Evolutionary conservation across 257 asterid species (phyloP), one percentile per base, ranked within the genome.

Genomic region (Scutellaria barbata): DNA sequence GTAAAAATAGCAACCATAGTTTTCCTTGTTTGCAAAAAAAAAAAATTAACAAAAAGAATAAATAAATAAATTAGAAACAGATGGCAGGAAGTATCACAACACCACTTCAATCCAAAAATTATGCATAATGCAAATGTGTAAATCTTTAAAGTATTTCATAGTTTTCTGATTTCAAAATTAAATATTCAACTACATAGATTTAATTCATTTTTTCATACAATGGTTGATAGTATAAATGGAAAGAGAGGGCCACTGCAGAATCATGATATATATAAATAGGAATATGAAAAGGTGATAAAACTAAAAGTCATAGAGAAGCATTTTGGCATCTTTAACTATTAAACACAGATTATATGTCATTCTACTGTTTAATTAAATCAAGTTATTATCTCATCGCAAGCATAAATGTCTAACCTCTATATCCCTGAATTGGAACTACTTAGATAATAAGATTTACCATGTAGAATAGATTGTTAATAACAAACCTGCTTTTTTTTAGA

Each of bases 401-500:
- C 56, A 46, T 63, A 33, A 73, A 50, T 25, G 10, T 40, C 3
- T 10, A 56, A 51, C 12, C 9, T 33, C 5, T n/a, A 55, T 57
- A 48, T 18, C 52, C 35, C 51, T 25, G 46, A 20, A 57, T 8
- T 37, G 43, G 66, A 66, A 68, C 25, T n/a, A 17, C 55, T 18
- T 22, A 48, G 40, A 41, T 52, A 30, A 30, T 30, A 2, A 30
- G 35, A 30, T 46, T 79, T 52, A 66, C 51, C 30, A 69, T 11
- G 45, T 68, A 55, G 22, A 45, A 63, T 13, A 5, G 18, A 58
- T 16, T 9, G 50, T 17, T 43, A 14, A 64, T 43, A 14, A 64
- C 78, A 64, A 74, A 89, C 98, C 98, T 83, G 88, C 69, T 83
- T 83, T 69, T 80, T 83, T 64, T 81, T 83, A 20, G 83, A 69